Evolutionary conservation across 2,329 filamentous ascomycete species (phyloP).

Genomic region (Aureobasidium sp.): DNA sequence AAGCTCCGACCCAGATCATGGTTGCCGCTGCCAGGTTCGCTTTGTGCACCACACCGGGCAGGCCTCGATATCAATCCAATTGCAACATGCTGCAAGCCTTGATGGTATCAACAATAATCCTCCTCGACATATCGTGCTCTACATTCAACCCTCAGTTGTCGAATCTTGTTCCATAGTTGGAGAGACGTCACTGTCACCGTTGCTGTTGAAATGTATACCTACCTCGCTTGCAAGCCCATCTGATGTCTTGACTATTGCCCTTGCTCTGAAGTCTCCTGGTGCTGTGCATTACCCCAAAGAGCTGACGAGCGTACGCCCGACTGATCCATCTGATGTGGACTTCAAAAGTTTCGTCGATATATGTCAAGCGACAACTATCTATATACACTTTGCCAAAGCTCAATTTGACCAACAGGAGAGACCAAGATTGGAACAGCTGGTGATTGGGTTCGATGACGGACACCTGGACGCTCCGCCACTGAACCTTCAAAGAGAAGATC

Average conservation of each 20-base stretch:
- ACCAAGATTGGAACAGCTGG: neutral
- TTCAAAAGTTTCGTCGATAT: neutral
- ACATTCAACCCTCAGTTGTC: neutral
- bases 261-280: neutral
- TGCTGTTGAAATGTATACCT: neutral
- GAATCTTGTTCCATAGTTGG: neutral
- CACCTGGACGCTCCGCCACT: neutral
- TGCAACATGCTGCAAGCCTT: neutral
- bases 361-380: neutral
- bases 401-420: neutral
- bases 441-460: neutral
- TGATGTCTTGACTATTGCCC: conserved; percentile 1
- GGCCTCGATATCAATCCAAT: neutral
- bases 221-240: neutral
- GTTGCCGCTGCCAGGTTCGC: neutral
- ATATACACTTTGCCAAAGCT: neutral
- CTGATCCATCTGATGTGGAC: neutral
- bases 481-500: neutral
- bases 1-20: neutral
- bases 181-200: neutral
- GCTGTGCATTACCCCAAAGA: neutral
- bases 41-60: neutral
- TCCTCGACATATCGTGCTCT: neutral
- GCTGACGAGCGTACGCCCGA: neutral
- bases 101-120: neutral